Base-by-base conservation (phyloP, 257 asterid species). In the Solanum bukasovii region DNA sequence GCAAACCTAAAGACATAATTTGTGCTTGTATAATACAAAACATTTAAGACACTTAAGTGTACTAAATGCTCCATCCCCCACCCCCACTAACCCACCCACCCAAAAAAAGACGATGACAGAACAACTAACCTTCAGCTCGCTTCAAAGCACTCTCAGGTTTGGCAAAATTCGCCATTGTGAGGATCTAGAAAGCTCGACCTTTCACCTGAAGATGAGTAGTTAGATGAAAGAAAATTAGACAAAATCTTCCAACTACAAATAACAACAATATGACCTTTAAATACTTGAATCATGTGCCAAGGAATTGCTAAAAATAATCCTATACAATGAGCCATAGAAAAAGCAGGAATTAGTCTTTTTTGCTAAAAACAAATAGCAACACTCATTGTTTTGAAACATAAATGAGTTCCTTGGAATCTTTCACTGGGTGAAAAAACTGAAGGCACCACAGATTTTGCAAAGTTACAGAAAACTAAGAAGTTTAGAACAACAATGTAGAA, bases 81-180 rank as follows among this genome's bases (percentile, higher is more conserved):
- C 18, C 83, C 63, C 63, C 9, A 16, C 61, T 49, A 16, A 49
- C 59, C 59, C 59, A 49, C 14, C 13, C 13, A 12, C 14, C 8
- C 81, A 20, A 2, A 20, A 73, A 73, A 20, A 11, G 25, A 75
- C 4, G 13, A 34, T 25, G 49, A 82, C 81, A 65, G 65, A 73
- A 83, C 44, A 63, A 56, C 84, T 86, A 77, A 91, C 91, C 91
- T 91, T 91, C 93, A 33, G 91, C 93, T 70, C 93, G 87, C 89
- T 91, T 91, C 68, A 91, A 82, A 70, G 93, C 91, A 88, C 88
- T 91, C 91, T 89, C 91, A 35, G 91, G 93, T 84, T 89, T 88
- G 23, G 91, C 88, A 73, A 89, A 89, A 38, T 49, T 83, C 1
- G 86, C 83, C 88, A 86, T 86, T 42, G 61, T 44, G 88, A 29